Conservation (phyloP, 2,329 filamentous ascomycete genomes). For the Cercospora janseana region DNA sequence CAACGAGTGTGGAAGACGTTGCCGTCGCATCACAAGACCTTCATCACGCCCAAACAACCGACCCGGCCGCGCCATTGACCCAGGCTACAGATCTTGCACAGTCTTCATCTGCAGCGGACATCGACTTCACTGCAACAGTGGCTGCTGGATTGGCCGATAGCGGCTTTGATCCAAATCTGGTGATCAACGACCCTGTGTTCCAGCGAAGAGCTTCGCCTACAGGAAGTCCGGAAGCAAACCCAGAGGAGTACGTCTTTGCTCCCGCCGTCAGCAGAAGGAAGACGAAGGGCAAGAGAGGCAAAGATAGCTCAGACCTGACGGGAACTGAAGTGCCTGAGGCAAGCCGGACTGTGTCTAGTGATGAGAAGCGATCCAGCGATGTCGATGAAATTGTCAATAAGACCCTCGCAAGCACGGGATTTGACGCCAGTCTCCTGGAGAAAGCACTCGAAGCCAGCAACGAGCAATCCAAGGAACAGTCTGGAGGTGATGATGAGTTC, state of each 20-base stretch:
- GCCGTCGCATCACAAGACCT: neutral
- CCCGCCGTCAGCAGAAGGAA: slow-evolving; percentile 35
- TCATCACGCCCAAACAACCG: neutral
- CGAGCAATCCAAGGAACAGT: slow-evolving; percentile 22
- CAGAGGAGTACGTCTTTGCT: slow-evolving; percentile 31
- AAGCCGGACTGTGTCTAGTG: neutral
- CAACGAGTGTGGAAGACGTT: neutral
- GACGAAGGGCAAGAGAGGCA: slow-evolving; percentile 37
- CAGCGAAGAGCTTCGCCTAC: slow-evolving; percentile 39
- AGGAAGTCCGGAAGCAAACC: slow-evolving; percentile 36
- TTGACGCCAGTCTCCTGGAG: slow-evolving; percentile 40
- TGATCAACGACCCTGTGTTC: slow-evolving; percentile 44
- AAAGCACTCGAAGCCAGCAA: slow-evolving; percentile 38
- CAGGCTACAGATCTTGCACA: neutral
- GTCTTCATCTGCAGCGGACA: slow-evolving; percentile 29
- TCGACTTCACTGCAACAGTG: slow-evolving; percentile 50
- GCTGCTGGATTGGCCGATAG: slow-evolving; percentile 48
- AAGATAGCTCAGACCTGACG: neutral
- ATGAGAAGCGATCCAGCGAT: slow-evolving; percentile 26
- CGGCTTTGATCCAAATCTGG: slow-evolving; percentile 48
- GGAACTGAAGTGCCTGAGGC: too few species aligned
- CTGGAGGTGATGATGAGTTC: slow-evolving; percentile 32
- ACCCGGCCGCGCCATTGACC: too few species aligned
- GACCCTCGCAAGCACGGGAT: slow-evolving; percentile 36
- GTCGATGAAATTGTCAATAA: slow-evolving; percentile 40